Evolutionary conservation across 345 rosid genomes (phyloP), one percentile per base, ranked within the genome.

Genomic region (Salix suchowensis): DNA sequence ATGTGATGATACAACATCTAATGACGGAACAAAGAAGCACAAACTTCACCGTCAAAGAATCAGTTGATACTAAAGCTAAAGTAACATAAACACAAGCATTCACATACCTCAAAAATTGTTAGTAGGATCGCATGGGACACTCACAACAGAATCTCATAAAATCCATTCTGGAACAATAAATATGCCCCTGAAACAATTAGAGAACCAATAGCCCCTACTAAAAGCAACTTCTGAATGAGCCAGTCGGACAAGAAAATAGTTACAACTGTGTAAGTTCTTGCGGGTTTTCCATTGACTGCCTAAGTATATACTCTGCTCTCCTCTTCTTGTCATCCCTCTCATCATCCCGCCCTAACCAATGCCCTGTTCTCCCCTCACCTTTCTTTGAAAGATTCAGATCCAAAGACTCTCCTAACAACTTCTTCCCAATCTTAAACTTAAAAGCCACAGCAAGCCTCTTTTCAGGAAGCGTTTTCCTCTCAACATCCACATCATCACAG

Each of bases 321-420:
- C 98, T 88, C 88, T 92, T 96, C 84, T 88, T 93, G 70, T 96
- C 99, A 78, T 93, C 99, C 84, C 94, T 91, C 83, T 96, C 99
- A 18, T 92, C 99, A 52, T 86, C 96, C 46, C 88, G 89, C 70
- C 80, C 88, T 77, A 88, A 73, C 44, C 69, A 84, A 21, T 86
- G 77, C 19, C 83, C 65, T 5, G 79, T 42, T 74, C 87, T 87
- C 75, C 85, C 82, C 44, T 79, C 87, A 78, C 82, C 85, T 69
- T 88, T 92, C 78, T 71, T 89, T 77, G 81, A 87, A 76, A 91
- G 88, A 74, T 75, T 85, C 71, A 88, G 46, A 82, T 91, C 94
- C 77, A 90, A 78, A 21, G 91, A 85, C 74, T 89, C 87, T 55
- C 91, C 91, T 13, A 90, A 76, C 74, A 88, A 74, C 71, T 91